Evolutionary conservation across 768 basidiomycete species (phyloP), one percentile per base, ranked within the genome.

Genomic region (Pisolithus microcarpus): DNA sequence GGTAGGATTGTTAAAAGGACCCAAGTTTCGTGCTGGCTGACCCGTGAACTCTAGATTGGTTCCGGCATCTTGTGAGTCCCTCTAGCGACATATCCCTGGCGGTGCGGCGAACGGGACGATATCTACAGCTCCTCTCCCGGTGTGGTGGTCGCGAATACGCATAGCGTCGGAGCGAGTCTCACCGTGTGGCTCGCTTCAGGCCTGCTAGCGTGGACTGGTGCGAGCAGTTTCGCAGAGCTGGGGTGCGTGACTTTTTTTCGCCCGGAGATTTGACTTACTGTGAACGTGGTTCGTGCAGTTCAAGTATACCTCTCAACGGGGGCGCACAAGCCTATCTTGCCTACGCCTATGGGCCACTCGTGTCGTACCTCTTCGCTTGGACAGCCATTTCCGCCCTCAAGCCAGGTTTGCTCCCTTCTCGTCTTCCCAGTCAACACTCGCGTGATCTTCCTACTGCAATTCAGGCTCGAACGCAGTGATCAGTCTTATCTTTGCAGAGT

Each of bases 281-380:
- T 53, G 47, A 16, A 23, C 23, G n/a, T 30, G 34, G 5, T 40
- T 16, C 8, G 15, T 36, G 19, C 15, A 67, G 65, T 28, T 68
- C 65, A 18, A 69, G 67, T 40, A 67, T 67, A 58, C 65, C 65
- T 18, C 55, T 67, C 30, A 75, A 76, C 53, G 79, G 78, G 5
- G 78, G 78, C 18, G 74, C 78, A 38, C 84, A 86, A 55, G 84
- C 92, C 15, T 96, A 96, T 65, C 79, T 96, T 21, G 81, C 84
- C 21, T 94, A 94, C 62, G 81, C 92, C 37, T 96, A 90, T 62
- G 90, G 87, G 1, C 89, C 90, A 23, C 75, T 91, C 16, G 72
- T 85, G 37, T 91, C 93, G 7, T 99, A 91, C 65, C 76, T 96
- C 9, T 99, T 91, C 69, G 85, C 92, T 15, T 99, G 93, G 91